Percentiles rank a stretch among this genome's conserved stretches.
phyloP scores from a whole-genome alignment of 768 basidiomycete genomes.

The Serendipita vermifera region DNA sequence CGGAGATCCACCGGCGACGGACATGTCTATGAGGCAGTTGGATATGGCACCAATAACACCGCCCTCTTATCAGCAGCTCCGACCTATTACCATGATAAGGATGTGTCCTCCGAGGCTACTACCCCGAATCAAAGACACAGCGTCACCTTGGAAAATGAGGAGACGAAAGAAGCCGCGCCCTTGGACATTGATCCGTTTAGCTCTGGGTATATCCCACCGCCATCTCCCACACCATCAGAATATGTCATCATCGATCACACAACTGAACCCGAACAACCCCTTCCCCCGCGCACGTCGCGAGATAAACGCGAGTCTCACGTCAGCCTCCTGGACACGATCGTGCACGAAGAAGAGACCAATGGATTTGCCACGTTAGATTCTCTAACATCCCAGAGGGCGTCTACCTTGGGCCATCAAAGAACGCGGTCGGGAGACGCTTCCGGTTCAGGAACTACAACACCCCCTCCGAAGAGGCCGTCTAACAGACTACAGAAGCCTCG shows the following conservation, averaged over 20 bases:
- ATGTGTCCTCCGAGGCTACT: neutral
- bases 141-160: neutral
- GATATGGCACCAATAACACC: neutral
- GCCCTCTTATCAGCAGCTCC: neutral
- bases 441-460: neutral
- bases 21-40: neutral
- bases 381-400: neutral
- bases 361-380: constrained; percentile 1
- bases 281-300: neutral
- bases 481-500: neutral
- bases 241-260: constrained; percentile 1
- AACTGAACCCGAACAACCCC: neutral
- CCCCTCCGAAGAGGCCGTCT: constrained; percentile 1
- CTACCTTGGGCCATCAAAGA: neutral
- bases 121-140: neutral
- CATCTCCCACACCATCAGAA: constrained; percentile 1
- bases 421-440: constrained; percentile 1
- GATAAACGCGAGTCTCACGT: constrained; percentile 1
- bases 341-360: neutral
- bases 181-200: neutral
- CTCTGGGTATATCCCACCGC: neutral
- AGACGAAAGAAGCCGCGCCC: neutral
- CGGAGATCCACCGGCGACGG: neutral
- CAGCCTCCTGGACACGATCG: neutral
- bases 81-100: neutral